Base-by-base conservation (phyloP, 129 eudicot species). In the Lactuca sativa region DNA sequence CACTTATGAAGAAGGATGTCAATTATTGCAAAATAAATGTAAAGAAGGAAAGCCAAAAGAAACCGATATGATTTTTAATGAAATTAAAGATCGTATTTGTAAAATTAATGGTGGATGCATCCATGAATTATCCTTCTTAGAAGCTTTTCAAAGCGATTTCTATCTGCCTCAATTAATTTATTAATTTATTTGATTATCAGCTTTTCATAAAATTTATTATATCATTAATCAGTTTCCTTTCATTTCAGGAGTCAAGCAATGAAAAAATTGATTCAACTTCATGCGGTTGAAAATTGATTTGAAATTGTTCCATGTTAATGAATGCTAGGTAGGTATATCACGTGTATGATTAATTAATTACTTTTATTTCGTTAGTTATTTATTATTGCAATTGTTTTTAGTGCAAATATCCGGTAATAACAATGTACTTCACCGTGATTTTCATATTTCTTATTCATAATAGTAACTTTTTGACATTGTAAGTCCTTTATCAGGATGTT, bases 181-280 rank as follows among this genome's bases (percentile, higher is more conserved):
- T 21, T 58, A 17, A 9, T 1, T 44, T 4, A 44, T 9, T 44
- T 44, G n/a, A n/a, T n/a, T n/a, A n/a, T n/a, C 1, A 7, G 2
- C 11, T 4, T 2, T 9, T 44, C 31, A 15, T 1, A 25, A 13
- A 4, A 14, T 18, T 15, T 9, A 38, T 32, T 62, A n/a, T n/a
- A 56, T n/a, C 14, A 55, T n/a, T n/a, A n/a, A 21, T 56, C 10
- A 14, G 7, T 6, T 11, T 40, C 52, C 36, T 9, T 44, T 64
- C 70, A 60, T 70, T 83, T 73, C 85, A 88, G 91, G 70, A 88
- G 88, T 56, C 78, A 91, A 32, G 79, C 89, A 10, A 71, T 88
- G 80, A 91, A 88, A 75, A 85, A 88, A 44, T 10, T 88, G 80
- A 18, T 88, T 7, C 85, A 83, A 64, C 56, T 75, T 34, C 68